phyloP scores from a whole-genome alignment of 805 yeast species.

The Cyberlindnera japonica region DNA sequence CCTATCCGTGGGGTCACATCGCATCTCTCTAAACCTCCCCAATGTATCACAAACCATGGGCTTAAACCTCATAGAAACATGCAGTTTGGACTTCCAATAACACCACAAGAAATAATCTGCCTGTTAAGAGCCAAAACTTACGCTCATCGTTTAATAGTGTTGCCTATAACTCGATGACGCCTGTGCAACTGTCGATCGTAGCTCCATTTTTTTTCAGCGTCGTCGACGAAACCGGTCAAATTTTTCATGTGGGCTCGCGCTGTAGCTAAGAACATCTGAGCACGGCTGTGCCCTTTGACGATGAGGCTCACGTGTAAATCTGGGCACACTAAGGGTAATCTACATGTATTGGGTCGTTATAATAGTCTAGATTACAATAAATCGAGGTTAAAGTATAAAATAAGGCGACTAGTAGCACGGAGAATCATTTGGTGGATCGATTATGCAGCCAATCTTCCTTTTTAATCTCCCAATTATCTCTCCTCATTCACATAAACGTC shows the following conservation, averaged over 20 bases:
- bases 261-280: slow-evolving; percentile 19
- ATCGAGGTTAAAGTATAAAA: too few species aligned
- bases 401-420: too few species aligned
- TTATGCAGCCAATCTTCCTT: too few species aligned
- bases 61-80: too few species aligned
- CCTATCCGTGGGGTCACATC: slow-evolving; percentile 2
- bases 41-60: too few species aligned
- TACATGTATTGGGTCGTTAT: too few species aligned
- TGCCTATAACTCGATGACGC: background rate
- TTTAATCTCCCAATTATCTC: background rate
- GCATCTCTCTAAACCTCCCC: too few species aligned
- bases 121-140: slow-evolving; percentile 8
- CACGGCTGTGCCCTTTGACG: slow-evolving; percentile 8
- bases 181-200: background rate
- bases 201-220: slow-evolving; percentile 17
- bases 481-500: slow-evolving; percentile 37
- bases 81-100: background rate
- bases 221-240: slow-evolving; percentile 19
- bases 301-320: slow-evolving; percentile 8
- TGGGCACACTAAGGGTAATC: slow-evolving; percentile 7
- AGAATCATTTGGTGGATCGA: too few species aligned
- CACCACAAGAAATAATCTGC: background rate
- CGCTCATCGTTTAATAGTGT: slow-evolving; percentile 19
- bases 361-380: too few species aligned
- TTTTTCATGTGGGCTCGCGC: slow-evolving; percentile 13